These are phyloP conservation scores for Puccinia horiana DNA, from an alignment of 1,284 basidiomycete species.

Conservation along the genomic window DNA sequence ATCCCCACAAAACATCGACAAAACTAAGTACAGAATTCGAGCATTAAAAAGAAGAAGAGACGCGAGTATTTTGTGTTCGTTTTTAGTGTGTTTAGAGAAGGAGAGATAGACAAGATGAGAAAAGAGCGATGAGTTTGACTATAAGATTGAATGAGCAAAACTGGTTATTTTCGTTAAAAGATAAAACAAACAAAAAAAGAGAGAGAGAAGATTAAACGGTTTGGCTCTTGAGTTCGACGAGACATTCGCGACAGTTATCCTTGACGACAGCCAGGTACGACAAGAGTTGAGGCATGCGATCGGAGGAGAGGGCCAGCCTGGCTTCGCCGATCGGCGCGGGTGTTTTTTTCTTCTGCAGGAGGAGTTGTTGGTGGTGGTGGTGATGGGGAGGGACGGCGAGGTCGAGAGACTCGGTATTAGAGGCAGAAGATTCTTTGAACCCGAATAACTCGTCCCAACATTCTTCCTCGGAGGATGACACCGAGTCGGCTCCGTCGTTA, in stretches of 20 bases:
- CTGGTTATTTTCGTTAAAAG: neutral
- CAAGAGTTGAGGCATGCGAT: conserved; percentile 34
- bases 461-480: conserved; percentile 19
- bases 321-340: neutral
- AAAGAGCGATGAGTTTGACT: neutral
- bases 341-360: neutral
- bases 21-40: too few relatives aligned
- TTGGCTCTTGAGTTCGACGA: conserved; percentile 37
- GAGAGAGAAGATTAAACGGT: conserved; percentile 4
- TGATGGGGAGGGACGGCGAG: neutral
- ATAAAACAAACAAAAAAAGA: neutral
- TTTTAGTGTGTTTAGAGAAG: too few relatives aligned
- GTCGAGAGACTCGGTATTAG: conserved; percentile 10
- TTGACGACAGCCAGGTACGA: conserved; percentile 20
- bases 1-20: too few relatives aligned
- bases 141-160: neutral
- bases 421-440: neutral
- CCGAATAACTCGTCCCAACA: conserved; percentile 45
- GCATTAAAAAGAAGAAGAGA: too few relatives aligned
- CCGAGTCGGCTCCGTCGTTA: neutral
- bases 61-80: too few relatives aligned
- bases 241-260: conserved; percentile 17
- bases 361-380: neutral
- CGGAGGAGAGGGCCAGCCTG: conserved; percentile 34
- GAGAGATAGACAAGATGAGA: too few relatives aligned